Base-by-base conservation (phyloP, 441 rosid species). In the Arabidopsis lyrata region DNA sequence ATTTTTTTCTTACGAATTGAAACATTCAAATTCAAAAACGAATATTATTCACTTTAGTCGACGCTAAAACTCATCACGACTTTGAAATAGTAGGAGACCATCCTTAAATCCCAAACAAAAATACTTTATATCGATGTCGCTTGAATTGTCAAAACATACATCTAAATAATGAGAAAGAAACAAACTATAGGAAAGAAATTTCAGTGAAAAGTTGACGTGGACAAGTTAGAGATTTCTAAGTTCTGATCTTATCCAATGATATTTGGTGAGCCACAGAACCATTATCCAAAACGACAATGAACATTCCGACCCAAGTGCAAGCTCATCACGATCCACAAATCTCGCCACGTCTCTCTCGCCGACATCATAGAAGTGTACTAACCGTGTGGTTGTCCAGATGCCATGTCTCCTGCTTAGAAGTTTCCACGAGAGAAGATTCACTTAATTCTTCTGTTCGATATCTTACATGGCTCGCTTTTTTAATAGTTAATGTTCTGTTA, bases 161-260 rank as follows among this genome's bases (percentile, higher is more conserved):
- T 68, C 68, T 15, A 61, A 60, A 75, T 75, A 35, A 75, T 75
- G 39, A 75, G 78, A 68, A 75, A 61, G 44, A 45, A 53, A 68
- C 74, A 75, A 73, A 47, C n/a, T 15, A 60, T 16, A 7, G 8
- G 41, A 75, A 61, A 67, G 6, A 68, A 34, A 53, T 15, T 50
- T 42, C 5, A 45, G 10, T 14, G 20, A 45, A 64, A 63, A 27
- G 69, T n/a, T 62, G 78, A 68, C 52, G 74, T 75, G 27, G 74
- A 62, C 70, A 62, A 62, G 58, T 12, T 29, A 27, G 12, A 53
- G 57, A 54, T 24, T 53, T 61, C 69, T 62, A 63, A 62, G 59
- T 62, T 62, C 1, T 42, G 44, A 27, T 62, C 52, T 36, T 48
- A 53, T 39, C 44, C 44, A 58, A 49, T 59, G 16, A 60, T 42